Evolutionary conservation across 2,329 filamentous ascomycete species (phyloP).

Genomic region (Colletotrichum sojae): DNA sequence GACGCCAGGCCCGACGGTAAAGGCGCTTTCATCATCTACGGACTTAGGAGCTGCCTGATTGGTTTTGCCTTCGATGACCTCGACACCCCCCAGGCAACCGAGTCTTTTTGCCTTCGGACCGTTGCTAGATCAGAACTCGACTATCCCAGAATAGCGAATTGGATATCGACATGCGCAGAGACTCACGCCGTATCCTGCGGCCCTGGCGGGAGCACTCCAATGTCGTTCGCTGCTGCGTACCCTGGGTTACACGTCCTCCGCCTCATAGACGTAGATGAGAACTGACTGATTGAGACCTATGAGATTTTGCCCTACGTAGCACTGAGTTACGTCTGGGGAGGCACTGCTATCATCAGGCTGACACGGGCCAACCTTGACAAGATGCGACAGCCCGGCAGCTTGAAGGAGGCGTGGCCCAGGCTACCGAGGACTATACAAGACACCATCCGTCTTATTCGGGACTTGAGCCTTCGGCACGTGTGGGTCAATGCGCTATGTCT

Average conservation of each 20-base stretch:
- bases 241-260: not conserved
- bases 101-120: not conserved
- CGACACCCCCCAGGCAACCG: not conserved
- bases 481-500: conserved; percentile 41
- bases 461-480: conserved; percentile 26
- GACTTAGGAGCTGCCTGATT: not conserved
- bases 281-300: not conserved
- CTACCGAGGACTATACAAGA: conserved; percentile 25
- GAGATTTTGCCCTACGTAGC: not conserved
- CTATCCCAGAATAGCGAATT: not conserved
- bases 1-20: not conserved
- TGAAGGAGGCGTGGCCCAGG: not conserved
- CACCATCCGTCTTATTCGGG: conserved; percentile 26
- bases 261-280: not conserved
- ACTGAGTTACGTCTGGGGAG: conserved; percentile 26
- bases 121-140: not conserved
- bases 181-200: not conserved
- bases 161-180: not conserved
- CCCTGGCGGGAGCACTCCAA: not conserved
- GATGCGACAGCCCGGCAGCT: not conserved
- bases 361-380: not conserved
- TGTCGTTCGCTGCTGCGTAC: not conserved
- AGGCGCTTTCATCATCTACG: conserved; percentile 5
- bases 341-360: not conserved
- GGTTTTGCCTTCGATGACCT: not conserved